A percentile compares a stretch with the other conserved stretches of the same genome.
These are phyloP conservation scores for Botryosphaeria dothidea DNA, from an alignment of 2,329 filamentous ascomycete species.

Conservation along the genomic window DNA sequence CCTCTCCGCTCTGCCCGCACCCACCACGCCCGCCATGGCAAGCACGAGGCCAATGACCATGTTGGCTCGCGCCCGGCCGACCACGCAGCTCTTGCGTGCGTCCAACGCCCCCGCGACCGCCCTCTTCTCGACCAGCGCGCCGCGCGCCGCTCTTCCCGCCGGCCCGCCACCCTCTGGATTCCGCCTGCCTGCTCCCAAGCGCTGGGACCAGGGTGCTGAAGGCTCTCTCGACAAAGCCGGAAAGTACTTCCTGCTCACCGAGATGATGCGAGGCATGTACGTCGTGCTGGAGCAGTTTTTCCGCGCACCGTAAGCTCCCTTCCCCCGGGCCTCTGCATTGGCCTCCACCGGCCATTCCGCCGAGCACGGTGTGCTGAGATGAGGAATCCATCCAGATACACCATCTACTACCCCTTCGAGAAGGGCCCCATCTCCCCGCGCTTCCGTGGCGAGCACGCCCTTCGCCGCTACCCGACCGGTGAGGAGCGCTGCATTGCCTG, in stretches of 20 bases:
- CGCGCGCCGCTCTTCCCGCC: conserved; percentile 63
- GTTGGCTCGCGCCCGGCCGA: conserved; percentile 42
- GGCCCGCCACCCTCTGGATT: conserved; percentile 81
- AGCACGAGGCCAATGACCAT: conserved; percentile 49
- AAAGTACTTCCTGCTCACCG: conserved; percentile 92
- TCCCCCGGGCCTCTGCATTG: background rate
- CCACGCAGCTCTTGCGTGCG: conserved; percentile 34
- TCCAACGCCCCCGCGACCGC: conserved; percentile 47
- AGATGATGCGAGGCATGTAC: conserved; percentile 98
- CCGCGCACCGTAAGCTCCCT: conserved; percentile 80
- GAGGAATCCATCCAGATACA: conserved; percentile 66
- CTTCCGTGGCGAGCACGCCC: conserved; percentile 96
- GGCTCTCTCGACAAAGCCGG: conserved; percentile 78
- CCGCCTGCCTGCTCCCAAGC: conserved; percentile 69
- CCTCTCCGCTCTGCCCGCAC: conserved; percentile 18
- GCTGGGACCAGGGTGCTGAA: conserved; percentile 81
- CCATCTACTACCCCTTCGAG: conserved; percentile 98
- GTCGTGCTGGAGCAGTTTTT: conserved; percentile 98
- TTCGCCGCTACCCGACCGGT: conserved; percentile 92
- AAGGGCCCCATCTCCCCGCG: conserved; percentile 98
- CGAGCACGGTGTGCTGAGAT: background rate
- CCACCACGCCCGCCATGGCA: conserved; percentile 43
- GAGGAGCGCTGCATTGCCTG: conserved; percentile 99
- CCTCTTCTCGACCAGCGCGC: conserved; percentile 65
- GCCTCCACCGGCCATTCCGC: background rate